phyloP scores from a whole-genome alignment of 495 filamentous ascomycete genomes.

The Opeltia flavorubescens region DNA sequence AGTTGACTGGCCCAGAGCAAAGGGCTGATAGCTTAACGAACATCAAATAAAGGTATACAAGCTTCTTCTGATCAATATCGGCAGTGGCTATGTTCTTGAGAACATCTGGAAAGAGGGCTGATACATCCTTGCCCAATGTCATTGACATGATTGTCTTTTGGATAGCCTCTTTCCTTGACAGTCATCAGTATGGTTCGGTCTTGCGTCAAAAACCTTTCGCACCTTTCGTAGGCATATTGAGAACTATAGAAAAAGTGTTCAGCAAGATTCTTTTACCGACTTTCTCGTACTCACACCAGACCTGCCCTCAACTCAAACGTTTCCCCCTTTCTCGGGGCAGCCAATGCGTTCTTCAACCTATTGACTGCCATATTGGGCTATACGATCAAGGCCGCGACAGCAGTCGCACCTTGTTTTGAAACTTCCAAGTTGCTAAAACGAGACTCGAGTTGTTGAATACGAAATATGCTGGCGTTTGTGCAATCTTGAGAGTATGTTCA shows the following conservation, averaged over 20 bases:
- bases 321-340: slow-evolving; percentile 86
- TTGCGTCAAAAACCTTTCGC: slow-evolving; percentile 10
- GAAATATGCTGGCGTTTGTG: too few relatives aligned
- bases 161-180: slow-evolving; percentile 79
- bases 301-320: slow-evolving; percentile 96
- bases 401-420: slow-evolving; percentile 28
- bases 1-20: background rate
- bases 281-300: slow-evolving; percentile 47
- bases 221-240: slow-evolving; percentile 96
- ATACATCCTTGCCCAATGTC: slow-evolving; percentile 98
- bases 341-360: slow-evolving; percentile 87
- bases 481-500: too few relatives aligned
- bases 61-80: slow-evolving; percentile 97
- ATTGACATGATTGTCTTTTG: slow-evolving; percentile 99
- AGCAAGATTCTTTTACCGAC: slow-evolving; percentile 15
- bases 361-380: slow-evolving; percentile 68
- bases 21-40: slow-evolving; percentile 19
- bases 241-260: slow-evolving; percentile 34
- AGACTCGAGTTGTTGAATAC: too few relatives aligned
- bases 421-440: background rate
- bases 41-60: slow-evolving; percentile 98
- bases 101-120: slow-evolving; percentile 91
- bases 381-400: slow-evolving; percentile 31
- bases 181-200: slow-evolving; percentile 17
- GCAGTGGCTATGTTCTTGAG: slow-evolving; percentile 95